Conservation (phyloP, 2,329 filamentous ascomycete genomes). For the Fusarium succisae region DNA sequence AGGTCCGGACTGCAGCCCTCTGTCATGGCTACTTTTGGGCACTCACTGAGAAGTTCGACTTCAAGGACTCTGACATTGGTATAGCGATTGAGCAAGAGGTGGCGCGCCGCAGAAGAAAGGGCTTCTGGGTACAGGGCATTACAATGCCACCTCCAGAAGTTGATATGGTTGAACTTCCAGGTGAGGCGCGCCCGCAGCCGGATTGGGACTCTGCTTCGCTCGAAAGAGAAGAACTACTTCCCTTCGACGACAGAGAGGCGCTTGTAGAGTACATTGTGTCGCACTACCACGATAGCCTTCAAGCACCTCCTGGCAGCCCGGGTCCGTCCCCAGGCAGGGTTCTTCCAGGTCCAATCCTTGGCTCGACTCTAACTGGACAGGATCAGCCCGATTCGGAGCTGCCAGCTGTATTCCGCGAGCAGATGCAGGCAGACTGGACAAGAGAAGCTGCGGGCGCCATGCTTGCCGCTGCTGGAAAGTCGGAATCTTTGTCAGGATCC, state of each 20-base stretch:
- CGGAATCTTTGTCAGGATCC: slow-evolving; percentile 80
- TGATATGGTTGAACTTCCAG: slow-evolving; percentile 67
- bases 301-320: slow-evolving; percentile 75
- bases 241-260: slow-evolving; percentile 77
- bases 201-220: slow-evolving; percentile 62
- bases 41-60: slow-evolving; percentile 78
- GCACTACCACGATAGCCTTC: slow-evolving; percentile 70
- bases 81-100: slow-evolving; percentile 80
- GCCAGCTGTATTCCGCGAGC: slow-evolving; percentile 73
- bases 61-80: slow-evolving; percentile 75
- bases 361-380: slow-evolving; percentile 54
- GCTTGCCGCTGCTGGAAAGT: slow-evolving; percentile 74
- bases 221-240: slow-evolving; percentile 71
- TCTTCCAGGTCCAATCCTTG: slow-evolving; percentile 70
- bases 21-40: slow-evolving; percentile 91
- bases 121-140: slow-evolving; percentile 82
- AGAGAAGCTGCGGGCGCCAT: slow-evolving; percentile 76
- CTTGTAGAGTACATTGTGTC: slow-evolving; percentile 79
- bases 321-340: slow-evolving; percentile 73
- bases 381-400: slow-evolving; percentile 63
- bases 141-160: slow-evolving; percentile 74
- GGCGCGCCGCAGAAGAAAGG: slow-evolving; percentile 73
- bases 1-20: slow-evolving; percentile 82
- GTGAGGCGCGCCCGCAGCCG: slow-evolving; percentile 54
- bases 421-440: slow-evolving; percentile 83